phyloP scores from a whole-genome alignment of 2,329 filamentous ascomycete species.

The Phyllosticta capitalensis region DNA sequence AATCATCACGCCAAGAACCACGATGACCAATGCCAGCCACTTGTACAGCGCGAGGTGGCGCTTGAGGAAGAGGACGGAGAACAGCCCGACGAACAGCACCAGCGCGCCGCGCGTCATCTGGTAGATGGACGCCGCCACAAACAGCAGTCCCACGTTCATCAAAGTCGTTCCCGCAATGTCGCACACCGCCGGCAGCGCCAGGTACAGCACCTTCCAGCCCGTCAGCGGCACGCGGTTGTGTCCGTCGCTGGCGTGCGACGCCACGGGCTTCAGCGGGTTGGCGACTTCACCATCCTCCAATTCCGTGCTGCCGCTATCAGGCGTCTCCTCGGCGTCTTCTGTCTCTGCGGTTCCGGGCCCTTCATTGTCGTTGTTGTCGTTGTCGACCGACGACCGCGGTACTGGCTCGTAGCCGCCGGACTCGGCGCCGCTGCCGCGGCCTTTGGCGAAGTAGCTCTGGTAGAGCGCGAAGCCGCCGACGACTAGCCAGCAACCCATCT shows the following conservation, averaged over 20 bases:
- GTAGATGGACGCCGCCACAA: conserved; percentile 93
- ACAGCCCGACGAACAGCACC: conserved; percentile 89
- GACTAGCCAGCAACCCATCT: conserved; percentile 93
- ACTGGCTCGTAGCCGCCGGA: conserved; percentile 58
- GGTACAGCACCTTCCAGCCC: conserved; percentile 62
- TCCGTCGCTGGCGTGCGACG: conserved; percentile 33
- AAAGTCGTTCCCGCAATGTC: conserved; percentile 92
- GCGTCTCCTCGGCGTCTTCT: conserved; percentile 37
- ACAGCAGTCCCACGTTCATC: conserved; percentile 91
- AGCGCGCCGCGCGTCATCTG: conserved; percentile 96
- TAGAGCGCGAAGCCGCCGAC: conserved; percentile 62
- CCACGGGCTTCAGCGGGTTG: conserved; percentile 39
- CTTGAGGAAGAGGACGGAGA: conserved; percentile 84
- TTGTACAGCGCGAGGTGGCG: conserved; percentile 77
- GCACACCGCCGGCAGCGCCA: conserved; percentile 81
- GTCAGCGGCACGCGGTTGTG: conserved; percentile 52
- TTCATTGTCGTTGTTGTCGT: conserved; percentile 15
- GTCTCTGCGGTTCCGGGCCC: conserved; percentile 34
- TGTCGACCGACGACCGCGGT: conserved; percentile 20
- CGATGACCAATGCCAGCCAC: conserved; percentile 79
- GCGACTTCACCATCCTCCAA: conserved; percentile 29
- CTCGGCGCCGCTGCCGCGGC: conserved; percentile 17
- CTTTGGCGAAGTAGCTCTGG: conserved; percentile 43
- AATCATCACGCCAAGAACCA: conserved; percentile 77
- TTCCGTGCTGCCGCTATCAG: conserved; percentile 32